Evolutionary conservation across 257 asterid species (phyloP), one percentile per base, ranked within the genome.

Genomic region (Rubia yunnanensis): DNA sequence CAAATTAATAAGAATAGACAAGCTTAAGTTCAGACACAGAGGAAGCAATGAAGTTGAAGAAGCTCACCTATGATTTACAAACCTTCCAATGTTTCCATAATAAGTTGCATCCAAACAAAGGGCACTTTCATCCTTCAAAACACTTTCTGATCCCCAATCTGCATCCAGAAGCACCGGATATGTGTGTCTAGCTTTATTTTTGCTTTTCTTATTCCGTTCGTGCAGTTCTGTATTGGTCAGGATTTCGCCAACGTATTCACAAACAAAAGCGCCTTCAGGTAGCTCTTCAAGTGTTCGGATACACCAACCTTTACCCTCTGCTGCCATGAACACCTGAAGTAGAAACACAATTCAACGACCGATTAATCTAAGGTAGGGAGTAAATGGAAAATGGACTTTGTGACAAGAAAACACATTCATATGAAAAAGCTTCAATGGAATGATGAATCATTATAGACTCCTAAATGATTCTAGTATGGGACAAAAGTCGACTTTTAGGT

Each of bases 301-400:
- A 53, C 95, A 95, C 97, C 97, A 87, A 17, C 95, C 95, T 78
- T 90, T 90, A 38, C 84, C 89, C 50, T 73, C 77, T 3, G 63
- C 63, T 4, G 92, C 78, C 66, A 71, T 27, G 76, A 82, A 90
- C 48, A 90, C 88, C 97, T 90, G 35, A 31, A 31, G 35, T 31
- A 36, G 50, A 67, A 27, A 39, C 26, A 63, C 38, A 27, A 28
- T 13, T 68, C 28, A 18, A 36, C 38, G 62, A 59, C 34, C 15
- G 5, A 54, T 28, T 17, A 24, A 23, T 54, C 23, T 15, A 31
- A 59, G 23, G 20, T 28, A 54, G 8, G 24, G 2, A 22, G 53
- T 46, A 7, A 17, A n/a, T n/a, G n/a, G n/a, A n/a, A n/a, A n/a
- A 35, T 34, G 14, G 54, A 54, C 38, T 24, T n/a, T n/a, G n/a